These are phyloP conservation scores for Quercus agrifolia DNA, from an alignment of 306 rosid species.

Conservation along the genomic window DNA sequence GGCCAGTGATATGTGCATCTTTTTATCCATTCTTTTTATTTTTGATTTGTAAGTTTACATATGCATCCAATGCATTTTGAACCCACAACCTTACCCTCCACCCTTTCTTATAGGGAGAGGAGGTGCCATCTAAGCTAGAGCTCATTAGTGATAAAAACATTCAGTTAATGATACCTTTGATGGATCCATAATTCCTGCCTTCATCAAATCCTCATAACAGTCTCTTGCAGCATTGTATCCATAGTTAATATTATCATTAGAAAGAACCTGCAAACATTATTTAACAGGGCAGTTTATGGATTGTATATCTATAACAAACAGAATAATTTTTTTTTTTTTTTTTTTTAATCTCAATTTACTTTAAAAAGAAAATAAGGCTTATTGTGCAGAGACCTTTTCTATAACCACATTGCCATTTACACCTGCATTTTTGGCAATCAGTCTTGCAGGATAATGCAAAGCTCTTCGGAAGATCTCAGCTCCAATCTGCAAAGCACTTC, in stretches of 20 bases:
- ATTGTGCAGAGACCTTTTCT: constrained; percentile 58
- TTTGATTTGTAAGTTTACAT: constrained; percentile 50
- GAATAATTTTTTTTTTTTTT: constrained; percentile 2
- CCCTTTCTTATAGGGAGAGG: no score
- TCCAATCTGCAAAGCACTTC: constrained; percentile 58
- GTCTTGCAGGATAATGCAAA: constrained; percentile 71
- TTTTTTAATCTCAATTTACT: constrained; percentile 6
- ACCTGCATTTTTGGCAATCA: constrained; percentile 93
- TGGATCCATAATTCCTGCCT: constrained; percentile 90
- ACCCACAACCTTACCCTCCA: no score
- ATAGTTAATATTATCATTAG: constrained; percentile 39
- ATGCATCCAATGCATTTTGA: no score
- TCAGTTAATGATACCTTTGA: constrained; percentile 53
- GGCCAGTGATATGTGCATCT: not conserved
- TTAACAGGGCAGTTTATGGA: constrained; percentile 13
- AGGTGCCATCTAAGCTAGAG: no score
- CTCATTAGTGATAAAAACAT: not conserved
- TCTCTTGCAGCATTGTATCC: constrained; percentile 87
- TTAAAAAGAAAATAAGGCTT: constrained; percentile 22
- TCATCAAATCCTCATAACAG: constrained; percentile 77
- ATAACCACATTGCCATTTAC: constrained; percentile 79
- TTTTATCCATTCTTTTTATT: constrained; percentile 36
- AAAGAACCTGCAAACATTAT: constrained; percentile 54
- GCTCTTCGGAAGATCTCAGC: constrained; percentile 89
- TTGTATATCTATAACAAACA: constrained; percentile 14